Evolutionary conservation across 331 rosid species (phyloP).

Genomic region (Rhamnella rubrinervis): DNA sequence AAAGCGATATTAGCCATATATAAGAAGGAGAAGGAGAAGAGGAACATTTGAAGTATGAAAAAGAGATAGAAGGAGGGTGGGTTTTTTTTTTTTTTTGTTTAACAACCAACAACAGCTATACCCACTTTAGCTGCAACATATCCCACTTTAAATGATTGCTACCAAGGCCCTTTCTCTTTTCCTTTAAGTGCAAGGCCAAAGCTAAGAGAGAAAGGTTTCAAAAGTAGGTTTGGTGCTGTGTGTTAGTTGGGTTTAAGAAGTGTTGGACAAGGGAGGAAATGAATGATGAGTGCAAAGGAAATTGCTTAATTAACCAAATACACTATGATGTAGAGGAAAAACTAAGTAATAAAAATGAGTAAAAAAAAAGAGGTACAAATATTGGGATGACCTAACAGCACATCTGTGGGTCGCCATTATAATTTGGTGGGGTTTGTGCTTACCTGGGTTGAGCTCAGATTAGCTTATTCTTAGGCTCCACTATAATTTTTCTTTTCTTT

Average conservation of each 20-base stretch:
- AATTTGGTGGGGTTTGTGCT: conserved; percentile 2
- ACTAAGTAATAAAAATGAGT: background rate
- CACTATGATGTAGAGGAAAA: conserved; percentile 4
- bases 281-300: conserved; percentile 7
- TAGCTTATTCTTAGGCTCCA: conserved; percentile 24
- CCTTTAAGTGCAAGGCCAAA: conserved; percentile 16
- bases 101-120: conserved; percentile 16
- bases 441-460: conserved; percentile 25
- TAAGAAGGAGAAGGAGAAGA: background rate
- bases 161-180: conserved; percentile 4
- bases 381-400: background rate
- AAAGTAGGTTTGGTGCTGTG: conserved; percentile 23
- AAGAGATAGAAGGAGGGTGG: background rate
- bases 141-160: conserved; percentile 17
- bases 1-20: background rate
- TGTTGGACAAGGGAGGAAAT: conserved; percentile 18
- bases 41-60: background rate
- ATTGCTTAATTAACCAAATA: conserved; percentile 14
- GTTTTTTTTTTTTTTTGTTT: background rate
- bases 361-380: background rate
- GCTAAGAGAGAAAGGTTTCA: background rate
- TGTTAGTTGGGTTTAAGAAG: conserved; percentile 27
- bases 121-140: conserved; percentile 12
- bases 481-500: background rate
- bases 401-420: conserved; percentile 1